These are phyloP conservation scores for Panellus pusillus DNA, from an alignment of 768 basidiomycete species.

Conservation along the genomic window DNA sequence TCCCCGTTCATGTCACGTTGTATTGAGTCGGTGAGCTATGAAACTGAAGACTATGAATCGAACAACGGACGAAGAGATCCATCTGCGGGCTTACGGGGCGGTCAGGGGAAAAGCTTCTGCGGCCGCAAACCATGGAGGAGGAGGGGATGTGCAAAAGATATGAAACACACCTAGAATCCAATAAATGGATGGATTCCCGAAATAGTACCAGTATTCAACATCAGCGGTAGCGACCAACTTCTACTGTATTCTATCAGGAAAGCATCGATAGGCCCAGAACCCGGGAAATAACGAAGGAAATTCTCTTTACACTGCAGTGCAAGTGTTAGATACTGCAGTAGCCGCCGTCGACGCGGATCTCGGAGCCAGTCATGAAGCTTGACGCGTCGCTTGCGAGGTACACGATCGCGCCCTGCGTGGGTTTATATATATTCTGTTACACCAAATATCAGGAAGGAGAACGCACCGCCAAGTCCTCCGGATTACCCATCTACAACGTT, in stretches of 20 bases:
- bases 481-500: slow-evolving; percentile 76
- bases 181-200: too few relatives aligned
- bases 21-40: too few relatives aligned
- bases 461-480: slow-evolving; percentile 82
- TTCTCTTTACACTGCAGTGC: not conserved
- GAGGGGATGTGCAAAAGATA: too few relatives aligned
- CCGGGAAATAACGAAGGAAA: not conserved
- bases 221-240: too few relatives aligned
- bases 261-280: not conserved
- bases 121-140: too few relatives aligned
- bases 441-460: slow-evolving; percentile 9
- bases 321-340: slow-evolving; percentile 64
- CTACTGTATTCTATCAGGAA: not conserved
- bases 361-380: slow-evolving; percentile 86
- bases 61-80: too few relatives aligned
- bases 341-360: slow-evolving; percentile 86
- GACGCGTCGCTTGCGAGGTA: slow-evolving; percentile 90
- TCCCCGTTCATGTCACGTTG: too few relatives aligned
- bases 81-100: too few relatives aligned
- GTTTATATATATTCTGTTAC: slow-evolving; percentile 1
- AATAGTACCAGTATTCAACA: too few relatives aligned
- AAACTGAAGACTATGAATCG: too few relatives aligned
- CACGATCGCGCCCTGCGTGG: slow-evolving; percentile 75
- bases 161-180: too few relatives aligned
- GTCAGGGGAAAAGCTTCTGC: too few relatives aligned